These are phyloP conservation scores for Xylariales sp. DNA, from an alignment of 2,329 filamentous ascomycete species.

Conservation along the genomic window DNA sequence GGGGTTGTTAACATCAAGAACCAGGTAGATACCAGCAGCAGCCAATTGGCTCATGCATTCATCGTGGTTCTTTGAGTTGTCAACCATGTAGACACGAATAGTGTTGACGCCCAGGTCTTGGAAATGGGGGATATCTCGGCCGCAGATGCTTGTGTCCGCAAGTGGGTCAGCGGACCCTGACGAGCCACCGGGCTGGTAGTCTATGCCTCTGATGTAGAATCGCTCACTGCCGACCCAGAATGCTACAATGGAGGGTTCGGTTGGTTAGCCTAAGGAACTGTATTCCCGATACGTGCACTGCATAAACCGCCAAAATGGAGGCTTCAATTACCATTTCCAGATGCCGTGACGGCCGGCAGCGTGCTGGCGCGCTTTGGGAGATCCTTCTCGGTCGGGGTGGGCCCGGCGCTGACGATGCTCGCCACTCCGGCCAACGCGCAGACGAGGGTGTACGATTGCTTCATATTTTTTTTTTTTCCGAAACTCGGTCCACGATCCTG, in stretches of 20 bases:
- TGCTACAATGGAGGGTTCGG: slow-evolving; percentile 38
- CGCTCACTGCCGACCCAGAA: slow-evolving; percentile 50
- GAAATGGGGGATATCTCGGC: slow-evolving; percentile 78
- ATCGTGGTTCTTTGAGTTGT: slow-evolving; percentile 79
- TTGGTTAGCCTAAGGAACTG: slow-evolving; percentile 11
- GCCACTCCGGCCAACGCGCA: slow-evolving; percentile 45
- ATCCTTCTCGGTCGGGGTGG: slow-evolving; percentile 44
- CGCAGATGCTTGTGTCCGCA: slow-evolving; percentile 64
- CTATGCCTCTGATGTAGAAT: slow-evolving; percentile 57
- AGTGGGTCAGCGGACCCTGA: slow-evolving; percentile 66
- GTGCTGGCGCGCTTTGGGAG: slow-evolving; percentile 45
- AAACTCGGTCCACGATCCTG: too few relatives aligned
- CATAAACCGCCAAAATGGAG: background rate
- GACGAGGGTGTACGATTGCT: slow-evolving; percentile 45
- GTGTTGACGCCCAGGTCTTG: slow-evolving; percentile 85
- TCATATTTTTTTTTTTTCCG: too few relatives aligned
- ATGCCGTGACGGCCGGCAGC: slow-evolving; percentile 46
- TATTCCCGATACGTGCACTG: too few relatives aligned
- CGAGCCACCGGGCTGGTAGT: slow-evolving; percentile 60
- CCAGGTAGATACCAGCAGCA: slow-evolving; percentile 86
- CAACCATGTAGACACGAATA: slow-evolving; percentile 86
- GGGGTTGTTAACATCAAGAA: slow-evolving; percentile 87
- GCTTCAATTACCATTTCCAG: slow-evolving; percentile 48
- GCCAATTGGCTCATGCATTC: slow-evolving; percentile 78
- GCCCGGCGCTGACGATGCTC: slow-evolving; percentile 39